Evolutionary conservation across 2,329 filamentous ascomycete species (phyloP), one percentile per base, ranked within the genome.

Genomic region (Diplodia intermedia): DNA sequence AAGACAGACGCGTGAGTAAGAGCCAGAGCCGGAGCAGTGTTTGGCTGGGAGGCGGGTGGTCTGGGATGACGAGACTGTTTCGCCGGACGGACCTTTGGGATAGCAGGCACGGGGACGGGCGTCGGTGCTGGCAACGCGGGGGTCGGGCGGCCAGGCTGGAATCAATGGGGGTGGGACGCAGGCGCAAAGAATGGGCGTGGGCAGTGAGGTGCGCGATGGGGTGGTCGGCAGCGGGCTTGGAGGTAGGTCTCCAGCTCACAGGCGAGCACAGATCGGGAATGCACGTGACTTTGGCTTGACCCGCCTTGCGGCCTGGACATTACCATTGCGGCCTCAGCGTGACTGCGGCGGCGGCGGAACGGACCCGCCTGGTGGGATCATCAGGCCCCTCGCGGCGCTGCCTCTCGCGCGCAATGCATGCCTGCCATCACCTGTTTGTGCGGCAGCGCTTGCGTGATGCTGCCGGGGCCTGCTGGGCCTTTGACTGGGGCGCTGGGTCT

Each of bases 161-260:
- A 56, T 54, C 57, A 63, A 68, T 56, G 57, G 66, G 38, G 29
- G 56, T 57, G 63, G 53, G 52, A 40, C 50, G 57, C 52, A 29
- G 66, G 49, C 52, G 66, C 52, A 68, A 68, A 68, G 66, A 68
- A 68, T 68, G 66, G 33, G 60, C 47, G 60, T 65, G 62, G 50
- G 50, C 62, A 47, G 62, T 54, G 33, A 55, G 36, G 62, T 54
- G 38, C 50, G 55, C 52, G 36, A 52, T 65, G 23, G 47, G 62
- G 36, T 55, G 61, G 62, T 55, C 26, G 62, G 49, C 62, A 36
- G 60, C 60, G 60, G 43, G 43, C 47, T 49, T 63, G 60, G 60
- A 52, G 47, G 60, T 52, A 47, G 43, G 33, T 52, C 60, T 63
- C 60, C 60, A 63, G 60, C 60, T 63, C 31, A 49, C 60, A 49